Percentiles rank a stretch among this genome's conserved stretches.
These are phyloP conservation scores for Salvia hispanica DNA, from an alignment of 257 asterid genomes.

Conservation along the genomic window DNA sequence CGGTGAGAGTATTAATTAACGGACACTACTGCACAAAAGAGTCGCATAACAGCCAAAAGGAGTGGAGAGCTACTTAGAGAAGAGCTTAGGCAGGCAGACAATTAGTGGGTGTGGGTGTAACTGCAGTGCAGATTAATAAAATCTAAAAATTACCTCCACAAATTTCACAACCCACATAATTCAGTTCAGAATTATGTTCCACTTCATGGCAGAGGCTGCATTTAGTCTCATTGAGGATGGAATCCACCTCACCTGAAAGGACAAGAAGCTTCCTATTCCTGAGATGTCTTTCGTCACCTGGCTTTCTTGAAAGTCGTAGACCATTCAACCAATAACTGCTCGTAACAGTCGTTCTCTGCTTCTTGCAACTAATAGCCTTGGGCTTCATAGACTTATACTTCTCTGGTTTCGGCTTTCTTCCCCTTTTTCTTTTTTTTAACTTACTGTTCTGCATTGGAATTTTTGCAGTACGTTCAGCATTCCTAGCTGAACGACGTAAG, in stretches of 20 bases:
- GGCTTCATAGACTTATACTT: slow-evolving; percentile 48
- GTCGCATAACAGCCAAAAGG: slow-evolving; percentile 13
- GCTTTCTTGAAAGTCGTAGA: slow-evolving; percentile 59
- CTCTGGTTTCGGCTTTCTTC: slow-evolving; percentile 46
- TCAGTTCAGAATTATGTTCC: slow-evolving; percentile 54
- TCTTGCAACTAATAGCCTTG: slow-evolving; percentile 45
- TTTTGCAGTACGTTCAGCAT: slow-evolving; percentile 51
- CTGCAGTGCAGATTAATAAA: slow-evolving; percentile 22
- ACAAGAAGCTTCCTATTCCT: slow-evolving; percentile 61
- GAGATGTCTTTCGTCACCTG: slow-evolving; percentile 64
- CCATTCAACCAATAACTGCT: slow-evolving; percentile 88
- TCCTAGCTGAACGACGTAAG: slow-evolving; percentile 89
- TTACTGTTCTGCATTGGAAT: slow-evolving; percentile 46
- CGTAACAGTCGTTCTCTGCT: slow-evolving; percentile 54
- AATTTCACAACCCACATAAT: slow-evolving; percentile 73
- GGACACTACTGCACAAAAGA: slow-evolving; percentile 17
- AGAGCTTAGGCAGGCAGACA: slow-evolving; percentile 25
- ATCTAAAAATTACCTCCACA: slow-evolving; percentile 72
- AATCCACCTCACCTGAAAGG: slow-evolving; percentile 47
- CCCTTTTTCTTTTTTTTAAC: slow-evolving; percentile 53
- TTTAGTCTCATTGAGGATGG: slow-evolving; percentile 45
- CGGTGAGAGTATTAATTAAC: background rate
- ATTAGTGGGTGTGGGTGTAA: slow-evolving; percentile 12
- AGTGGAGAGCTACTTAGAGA: slow-evolving; percentile 7
- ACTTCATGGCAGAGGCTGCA: slow-evolving; percentile 77